Evolutionary conservation across 768 basidiomycete species (phyloP), one percentile per base, ranked within the genome.

Genomic region (Lentinula aciculospora): DNA sequence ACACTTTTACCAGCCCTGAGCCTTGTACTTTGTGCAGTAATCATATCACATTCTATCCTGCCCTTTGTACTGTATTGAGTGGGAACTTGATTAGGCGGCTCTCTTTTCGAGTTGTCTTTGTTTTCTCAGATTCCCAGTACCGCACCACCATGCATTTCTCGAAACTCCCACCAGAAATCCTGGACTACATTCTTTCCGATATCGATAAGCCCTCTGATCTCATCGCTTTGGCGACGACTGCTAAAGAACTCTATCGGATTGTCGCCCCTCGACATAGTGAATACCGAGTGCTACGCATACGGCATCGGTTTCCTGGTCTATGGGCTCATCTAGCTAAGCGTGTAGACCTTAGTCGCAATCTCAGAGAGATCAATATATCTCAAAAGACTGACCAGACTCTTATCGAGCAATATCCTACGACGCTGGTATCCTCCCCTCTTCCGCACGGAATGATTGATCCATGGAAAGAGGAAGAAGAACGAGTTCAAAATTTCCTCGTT

Each of bases 321-420:
- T 82, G 80, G 79, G 75, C 74, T 0, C 80, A 81, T 62, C 74
- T 82, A n/a, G 77, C 78, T 17, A 68, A 69, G 47, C 74, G 79
- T 25, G 67, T 74, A n/a, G 79, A 81, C 64, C 71, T 81, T 5
- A 68, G 79, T 42, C 70, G 78, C 40, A 76, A 77, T 58, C 70
- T 82, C 44, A 73, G 76, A 7, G 75, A 76, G 56, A 73, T 82
- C 12, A 73, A 77, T 50, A 72, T 82, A 48, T 74, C 70, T 66
- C 71, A 77, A 44, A 71, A 68, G 32, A 50, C 62, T 19, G 74
- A 76, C 61, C 68, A 71, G 59, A 62, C 66, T 17, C 63, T 71
- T 7, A 67, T 75, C 36, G 77, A 81, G 66, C 73, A 71, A n/a
- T 72, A 70, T 56, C 79, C 79, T 21, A 67, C 62, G 40, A 68